Evolutionary conservation across 2,329 filamentous ascomycete species (phyloP).

Genomic region (Aspergillus brasiliensis): DNA sequence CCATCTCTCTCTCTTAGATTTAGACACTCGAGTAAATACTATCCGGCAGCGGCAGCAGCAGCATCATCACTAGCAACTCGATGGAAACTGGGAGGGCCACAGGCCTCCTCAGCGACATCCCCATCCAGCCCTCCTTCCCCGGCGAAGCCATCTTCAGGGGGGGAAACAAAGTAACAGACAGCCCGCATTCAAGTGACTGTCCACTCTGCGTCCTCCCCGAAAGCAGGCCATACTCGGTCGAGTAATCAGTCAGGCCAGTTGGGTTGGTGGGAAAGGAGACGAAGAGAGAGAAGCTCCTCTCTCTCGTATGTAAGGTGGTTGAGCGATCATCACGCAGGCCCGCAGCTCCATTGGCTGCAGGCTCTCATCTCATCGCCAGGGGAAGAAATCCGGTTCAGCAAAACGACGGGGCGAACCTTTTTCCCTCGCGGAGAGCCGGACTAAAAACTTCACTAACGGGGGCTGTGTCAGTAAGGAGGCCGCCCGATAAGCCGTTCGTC

Average conservation of each 20-base stretch:
- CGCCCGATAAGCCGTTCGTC: neutral
- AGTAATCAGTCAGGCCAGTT: neutral
- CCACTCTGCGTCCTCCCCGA: too few species aligned
- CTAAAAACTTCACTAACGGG: slow-evolving; percentile 7
- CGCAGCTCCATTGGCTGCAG: neutral
- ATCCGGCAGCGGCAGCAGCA: too few species aligned
- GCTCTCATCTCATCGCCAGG: neutral
- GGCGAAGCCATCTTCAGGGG: too few species aligned
- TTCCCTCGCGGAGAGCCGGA: neutral
- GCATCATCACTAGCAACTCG: too few species aligned
- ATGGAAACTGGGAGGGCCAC: too few species aligned
- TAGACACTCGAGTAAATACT: too few species aligned
- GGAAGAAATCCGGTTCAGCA: neutral
- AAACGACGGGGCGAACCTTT: neutral
- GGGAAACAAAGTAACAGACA: too few species aligned
- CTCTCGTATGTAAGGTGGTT: slow-evolving; percentile 3
- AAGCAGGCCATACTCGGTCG: neutral
- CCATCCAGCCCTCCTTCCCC: too few species aligned
- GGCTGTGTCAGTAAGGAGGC: slow-evolving; percentile 20
- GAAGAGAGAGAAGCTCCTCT: neutral
- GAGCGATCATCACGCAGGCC: slow-evolving; percentile 6
- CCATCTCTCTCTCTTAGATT: too few species aligned
- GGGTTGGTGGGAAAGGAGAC: neutral
- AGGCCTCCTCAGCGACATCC: too few species aligned
- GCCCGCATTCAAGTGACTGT: too few species aligned